phyloP scores from a whole-genome alignment of 1,284 basidiomycete genomes.

The Psilocybe mexicana region DNA sequence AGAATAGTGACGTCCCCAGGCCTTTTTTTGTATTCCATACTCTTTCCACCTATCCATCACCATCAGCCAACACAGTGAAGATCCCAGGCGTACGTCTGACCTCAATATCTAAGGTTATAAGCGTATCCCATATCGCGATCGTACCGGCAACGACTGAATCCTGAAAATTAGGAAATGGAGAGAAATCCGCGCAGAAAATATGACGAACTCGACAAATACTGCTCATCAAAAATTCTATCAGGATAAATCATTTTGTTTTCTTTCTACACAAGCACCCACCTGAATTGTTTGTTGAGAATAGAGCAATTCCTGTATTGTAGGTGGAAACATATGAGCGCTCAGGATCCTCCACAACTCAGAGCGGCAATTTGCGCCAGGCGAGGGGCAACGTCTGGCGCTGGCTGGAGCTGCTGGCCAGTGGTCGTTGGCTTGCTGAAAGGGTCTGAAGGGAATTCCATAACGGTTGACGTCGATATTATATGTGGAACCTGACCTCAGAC shows the following conservation, averaged over 20 bases:
- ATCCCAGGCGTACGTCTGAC: not conserved
- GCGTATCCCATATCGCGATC: constrained; percentile 18
- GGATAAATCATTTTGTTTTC: not conserved
- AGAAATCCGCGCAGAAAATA: not conserved
- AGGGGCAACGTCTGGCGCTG: not conserved
- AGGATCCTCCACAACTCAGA: not conserved
- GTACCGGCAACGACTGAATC: constrained; percentile 12
- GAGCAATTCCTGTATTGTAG: not conserved
- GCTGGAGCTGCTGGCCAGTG: not conserved
- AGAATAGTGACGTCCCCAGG: constrained; percentile 20
- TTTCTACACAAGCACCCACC: not conserved
- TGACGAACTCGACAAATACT: not conserved
- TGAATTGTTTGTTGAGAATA: not conserved
- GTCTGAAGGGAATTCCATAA: not conserved
- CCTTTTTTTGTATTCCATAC: constrained; percentile 22
- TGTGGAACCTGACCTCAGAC: not conserved
- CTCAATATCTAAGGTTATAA: constrained; percentile 19
- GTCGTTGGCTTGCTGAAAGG: not conserved
- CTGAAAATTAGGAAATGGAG: not conserved
- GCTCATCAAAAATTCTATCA: not conserved
- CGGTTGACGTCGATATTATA: not conserved
- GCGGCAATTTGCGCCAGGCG: not conserved
- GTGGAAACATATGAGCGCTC: not conserved
- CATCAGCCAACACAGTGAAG: not conserved
- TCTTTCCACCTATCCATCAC: constrained; percentile 8